phyloP scores from a whole-genome alignment of 257 asterid genomes.

The Solanum rostratum region DNA sequence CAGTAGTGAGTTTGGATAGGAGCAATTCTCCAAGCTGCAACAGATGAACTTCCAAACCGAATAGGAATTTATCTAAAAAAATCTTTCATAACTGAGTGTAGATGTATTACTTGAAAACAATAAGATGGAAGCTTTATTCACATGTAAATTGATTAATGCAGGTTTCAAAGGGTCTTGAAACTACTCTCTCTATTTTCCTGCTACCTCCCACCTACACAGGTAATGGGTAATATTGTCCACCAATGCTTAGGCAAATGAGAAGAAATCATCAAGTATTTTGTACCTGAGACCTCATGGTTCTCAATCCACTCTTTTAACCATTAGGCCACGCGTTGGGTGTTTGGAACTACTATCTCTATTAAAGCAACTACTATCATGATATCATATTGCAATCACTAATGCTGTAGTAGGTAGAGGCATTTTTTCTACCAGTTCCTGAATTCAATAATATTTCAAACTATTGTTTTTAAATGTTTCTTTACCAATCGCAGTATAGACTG shows the following conservation, averaged over 20 bases:
- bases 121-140: background rate
- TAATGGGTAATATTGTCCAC: background rate
- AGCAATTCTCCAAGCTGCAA: background rate
- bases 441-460: background rate
- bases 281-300: background rate
- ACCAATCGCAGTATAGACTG: background rate
- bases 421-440: background rate
- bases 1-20: background rate
- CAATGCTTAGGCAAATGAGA: background rate
- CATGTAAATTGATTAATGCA: background rate
- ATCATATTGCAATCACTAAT: background rate
- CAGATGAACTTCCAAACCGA: background rate
- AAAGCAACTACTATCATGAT: background rate
- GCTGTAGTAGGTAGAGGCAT: background rate
- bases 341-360: background rate
- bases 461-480: background rate
- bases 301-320: background rate
- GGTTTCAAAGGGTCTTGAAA: background rate
- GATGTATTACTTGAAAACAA: background rate
- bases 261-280: background rate
- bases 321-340: background rate
- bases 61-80: constrained; percentile 10
- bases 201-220: background rate
- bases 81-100: background rate
- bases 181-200: background rate